Conservation (phyloP, 257 asterid genomes). For the Coffea canephora region DNA sequence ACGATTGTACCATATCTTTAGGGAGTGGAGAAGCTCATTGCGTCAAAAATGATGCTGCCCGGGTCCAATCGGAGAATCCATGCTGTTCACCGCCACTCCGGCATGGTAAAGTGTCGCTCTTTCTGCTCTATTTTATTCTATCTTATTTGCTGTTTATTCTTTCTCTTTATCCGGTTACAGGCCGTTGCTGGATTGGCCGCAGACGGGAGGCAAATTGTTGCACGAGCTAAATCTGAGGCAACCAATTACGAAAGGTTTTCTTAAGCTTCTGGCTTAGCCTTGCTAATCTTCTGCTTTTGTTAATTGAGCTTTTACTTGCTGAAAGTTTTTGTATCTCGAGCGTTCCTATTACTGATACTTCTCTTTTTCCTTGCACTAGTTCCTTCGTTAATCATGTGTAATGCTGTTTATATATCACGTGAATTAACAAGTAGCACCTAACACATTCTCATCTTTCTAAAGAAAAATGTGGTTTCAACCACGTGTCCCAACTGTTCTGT, state of each 20-base stretch:
- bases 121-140: not conserved
- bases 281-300: not conserved
- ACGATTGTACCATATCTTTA: conserved; percentile 4
- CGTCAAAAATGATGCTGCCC: conserved; percentile 89
- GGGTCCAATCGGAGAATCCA: conserved; percentile 90
- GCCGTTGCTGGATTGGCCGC: conserved; percentile 97
- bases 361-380: not conserved
- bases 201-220: conserved; percentile 89
- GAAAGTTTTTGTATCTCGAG: not conserved
- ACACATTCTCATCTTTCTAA: not conserved
- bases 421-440: not conserved
- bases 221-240: conserved; percentile 86
- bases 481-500: not conserved
- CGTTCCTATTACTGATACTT: not conserved
- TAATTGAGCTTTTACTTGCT: not conserved
- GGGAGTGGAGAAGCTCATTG: conserved; percentile 95
- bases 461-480: not conserved
- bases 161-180: conserved; percentile 33
- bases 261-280: not conserved
- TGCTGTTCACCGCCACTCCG: conserved; percentile 85
- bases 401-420: not conserved
- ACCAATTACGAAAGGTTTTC: conserved; percentile 68
- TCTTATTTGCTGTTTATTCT: not conserved
- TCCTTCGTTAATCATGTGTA: not conserved
- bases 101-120: conserved; percentile 52